Conservation (phyloP, 345 rosid genomes). For the Jatropha curcas region DNA sequence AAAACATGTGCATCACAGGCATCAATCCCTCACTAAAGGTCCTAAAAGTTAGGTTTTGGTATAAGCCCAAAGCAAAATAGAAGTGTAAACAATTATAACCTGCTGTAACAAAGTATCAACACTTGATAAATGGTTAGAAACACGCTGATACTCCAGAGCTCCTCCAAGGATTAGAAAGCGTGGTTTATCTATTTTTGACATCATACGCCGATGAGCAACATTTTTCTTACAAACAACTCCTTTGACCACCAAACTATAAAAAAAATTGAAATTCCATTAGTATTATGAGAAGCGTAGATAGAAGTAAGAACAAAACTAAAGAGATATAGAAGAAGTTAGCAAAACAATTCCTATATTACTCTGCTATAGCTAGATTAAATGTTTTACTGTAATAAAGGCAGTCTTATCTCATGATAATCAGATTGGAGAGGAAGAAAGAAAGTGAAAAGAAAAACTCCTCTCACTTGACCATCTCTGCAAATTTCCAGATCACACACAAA, state of each 20-base stretch:
- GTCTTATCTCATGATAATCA: not conserved
- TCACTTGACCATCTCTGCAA: not conserved
- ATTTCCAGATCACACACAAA: not conserved
- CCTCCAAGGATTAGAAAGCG: constrained; percentile 21
- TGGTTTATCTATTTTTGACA: constrained; percentile 46
- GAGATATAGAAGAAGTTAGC: not conserved
- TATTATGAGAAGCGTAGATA: not conserved
- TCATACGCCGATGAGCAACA: constrained; percentile 94
- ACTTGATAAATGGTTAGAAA: constrained; percentile 27
- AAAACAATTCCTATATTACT: not conserved
- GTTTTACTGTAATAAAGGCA: not conserved
- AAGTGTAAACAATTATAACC: constrained; percentile 18
- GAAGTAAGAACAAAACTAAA: constrained; percentile 16
- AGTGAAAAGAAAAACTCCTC: not conserved
- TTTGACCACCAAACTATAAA: constrained; percentile 67
- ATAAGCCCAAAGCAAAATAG: not conserved
- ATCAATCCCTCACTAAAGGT: not conserved
- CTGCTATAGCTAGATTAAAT: not conserved
- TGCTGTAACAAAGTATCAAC: constrained; percentile 32
- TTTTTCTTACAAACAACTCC: constrained; percentile 99
- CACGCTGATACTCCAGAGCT: constrained; percentile 28
- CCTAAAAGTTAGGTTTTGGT: not conserved
- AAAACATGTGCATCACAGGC: not conserved
- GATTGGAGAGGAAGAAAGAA: not conserved
- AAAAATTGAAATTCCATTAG: constrained; percentile 25